Evolutionary conservation across 257 asterid species (phyloP), one percentile per base, ranked within the genome.

Genomic region (Solanum medicagineum): DNA sequence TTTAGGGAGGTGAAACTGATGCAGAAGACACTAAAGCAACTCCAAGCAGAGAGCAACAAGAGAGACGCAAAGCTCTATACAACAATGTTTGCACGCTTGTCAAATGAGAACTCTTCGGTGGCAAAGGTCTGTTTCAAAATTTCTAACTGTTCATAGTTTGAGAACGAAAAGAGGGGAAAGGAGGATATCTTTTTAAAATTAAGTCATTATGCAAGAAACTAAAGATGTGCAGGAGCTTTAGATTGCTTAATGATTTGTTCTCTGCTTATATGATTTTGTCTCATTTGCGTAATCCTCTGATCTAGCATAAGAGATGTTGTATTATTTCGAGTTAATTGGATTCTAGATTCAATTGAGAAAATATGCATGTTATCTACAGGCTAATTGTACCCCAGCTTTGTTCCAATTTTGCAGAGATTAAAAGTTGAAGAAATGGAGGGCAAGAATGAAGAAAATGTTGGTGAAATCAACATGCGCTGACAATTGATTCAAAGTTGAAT

Each of bases 1-100:
- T 7, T 81, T 87, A 94, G 98, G 93, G 98, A 93, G 89, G 88
- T 94, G 89, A 92, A 90, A 88, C 74, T 91, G 84, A 55, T 94
- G 22, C 92, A 89, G 83, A 92, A 89, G 87, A 88, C 86, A 81
- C 75, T 93, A 86, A 93, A 88, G 84, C 90, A 91, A 81, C 91
- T 88, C 47, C 88, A 90, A 86, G 92, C 86, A 22, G 94, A 93
- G 88, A 90, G 89, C 88, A 84, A 89, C 84, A 92, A 74, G 80
- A 89, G 93, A 87, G 97, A 94, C 60, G 93, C 95, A 77, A 90
- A 88, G 81, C 89, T 93, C 24, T 94, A 92, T 82, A 85, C 87
- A 40, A 89, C 92, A 24, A 92, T 94, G 91, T 90, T 94, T 79
- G 65, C 93, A 77, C 84, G 86, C 71, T 85, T 80, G 92, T 73